Base-by-base conservation (phyloP, 352 stramenopile species). In the Plasmopara muralis region DNA sequence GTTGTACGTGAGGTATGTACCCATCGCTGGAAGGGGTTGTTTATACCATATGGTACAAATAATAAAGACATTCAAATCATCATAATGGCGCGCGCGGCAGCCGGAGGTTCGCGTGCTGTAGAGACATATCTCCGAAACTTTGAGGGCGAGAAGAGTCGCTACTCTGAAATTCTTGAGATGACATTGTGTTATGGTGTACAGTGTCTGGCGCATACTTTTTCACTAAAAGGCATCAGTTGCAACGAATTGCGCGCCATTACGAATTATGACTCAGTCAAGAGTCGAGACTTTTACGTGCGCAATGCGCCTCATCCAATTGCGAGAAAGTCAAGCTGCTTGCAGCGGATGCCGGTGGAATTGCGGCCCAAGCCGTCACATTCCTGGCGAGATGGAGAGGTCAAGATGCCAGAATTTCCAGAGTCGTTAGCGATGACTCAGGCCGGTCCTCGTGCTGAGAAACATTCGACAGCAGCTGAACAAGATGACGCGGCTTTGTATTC, bases 101-200 rank as follows among this genome's bases (percentile, higher is more conserved):
- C 20, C 20, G 20, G 1, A 25, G 20, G 20, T 25, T 75, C 66
- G 29, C 50, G 53, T 7, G 72, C 79, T 0, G 66, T 89, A 37
- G 74, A 85, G 46, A 79, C 76, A 39, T 89, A 68, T 53, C 43
- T 88, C 54, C 74, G 69, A 46, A 90, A 90, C 65, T 90, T 88
- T 48, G 50, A 70, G 30, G 50, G 51, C 52, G 76, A 85, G 55
- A 67, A 56, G 31, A 28, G 62, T 16, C 64, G 60, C 5, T 63
- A 78, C 40, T 63, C 78, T 52, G 74, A 90, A 47, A 64, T 90
- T 3, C 65, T 90, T 8, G 77, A 87, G 57, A 60, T 88, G 18
- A 77, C 72, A 20, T 67, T 88, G 28, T 84, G 74, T 66, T 90
- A 90, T 38, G 79, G 79, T 31, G 66, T 87, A 43, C 63, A 77